Conservation (phyloP, 768 basidiomycete genomes). For the Suillus sp. region DNA sequence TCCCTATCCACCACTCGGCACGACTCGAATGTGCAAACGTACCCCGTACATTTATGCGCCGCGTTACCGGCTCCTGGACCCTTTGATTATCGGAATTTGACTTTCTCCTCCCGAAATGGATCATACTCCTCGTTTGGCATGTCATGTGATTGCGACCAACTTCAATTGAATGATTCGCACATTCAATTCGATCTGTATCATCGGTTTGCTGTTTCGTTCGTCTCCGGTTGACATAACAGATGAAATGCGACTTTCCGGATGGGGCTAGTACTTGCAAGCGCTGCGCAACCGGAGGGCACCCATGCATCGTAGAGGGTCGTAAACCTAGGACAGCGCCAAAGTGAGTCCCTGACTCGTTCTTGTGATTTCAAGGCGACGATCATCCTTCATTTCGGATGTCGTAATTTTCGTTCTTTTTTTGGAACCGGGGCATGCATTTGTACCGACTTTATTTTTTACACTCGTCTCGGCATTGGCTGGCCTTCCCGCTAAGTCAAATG, state of each 20-base stretch:
- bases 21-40: not conserved
- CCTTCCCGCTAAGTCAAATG: conserved; percentile 16
- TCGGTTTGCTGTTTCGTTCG: conserved; percentile 18
- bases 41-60: conserved; percentile 13
- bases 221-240: conserved; percentile 44
- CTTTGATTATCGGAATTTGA: conserved; percentile 18
- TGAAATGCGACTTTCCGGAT: conserved; percentile 84
- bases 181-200: conserved; percentile 12
- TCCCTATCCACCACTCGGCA: not conserved
- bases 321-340: conserved; percentile 79
- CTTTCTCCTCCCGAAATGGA: conserved; percentile 12
- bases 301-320: conserved; percentile 82
- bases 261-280: conserved; percentile 77
- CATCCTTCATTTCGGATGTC: conserved; percentile 22
- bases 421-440: conserved; percentile 22
- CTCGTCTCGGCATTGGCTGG: conserved; percentile 16
- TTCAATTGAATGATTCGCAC: conserved; percentile 7
- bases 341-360: conserved; percentile 50
- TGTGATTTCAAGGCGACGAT: conserved; percentile 2
- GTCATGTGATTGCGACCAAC: conserved; percentile 10
- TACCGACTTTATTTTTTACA: conserved; percentile 22
- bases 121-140: conserved; percentile 13
- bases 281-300: conserved; percentile 70
- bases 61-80: conserved; percentile 10
- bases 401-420: conserved; percentile 23